Percentiles rank a stretch among this genome's conserved stretches.
These are phyloP conservation scores for Gossypium ekmanianum DNA, from an alignment of 345 rosid species.

Conservation along the genomic window DNA sequence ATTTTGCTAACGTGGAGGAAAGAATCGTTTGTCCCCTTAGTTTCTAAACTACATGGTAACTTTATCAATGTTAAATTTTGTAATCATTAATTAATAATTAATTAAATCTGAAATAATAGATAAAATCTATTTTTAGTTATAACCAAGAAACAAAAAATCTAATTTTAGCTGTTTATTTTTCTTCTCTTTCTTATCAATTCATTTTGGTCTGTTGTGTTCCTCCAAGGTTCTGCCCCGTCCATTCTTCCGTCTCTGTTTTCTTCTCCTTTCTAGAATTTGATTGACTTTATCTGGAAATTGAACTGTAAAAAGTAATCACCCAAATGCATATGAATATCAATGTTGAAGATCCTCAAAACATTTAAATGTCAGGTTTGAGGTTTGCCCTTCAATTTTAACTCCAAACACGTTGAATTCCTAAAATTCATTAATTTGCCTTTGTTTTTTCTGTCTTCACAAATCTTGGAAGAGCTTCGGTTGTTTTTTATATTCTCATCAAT, in stretches of 20 bases:
- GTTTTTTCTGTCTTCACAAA: not conserved
- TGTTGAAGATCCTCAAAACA: not conserved
- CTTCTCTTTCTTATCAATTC: not conserved
- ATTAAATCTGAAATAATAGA: not conserved
- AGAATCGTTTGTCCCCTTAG: no score
- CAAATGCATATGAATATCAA: not conserved
- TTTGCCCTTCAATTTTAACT: constrained; percentile 2
- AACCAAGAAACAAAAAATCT: not conserved
- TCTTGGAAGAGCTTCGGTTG: not conserved
- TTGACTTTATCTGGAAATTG: not conserved
- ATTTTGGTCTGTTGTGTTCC: not conserved
- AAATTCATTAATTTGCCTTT: not conserved
- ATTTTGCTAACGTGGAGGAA: no score
- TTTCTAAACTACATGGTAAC: not conserved
- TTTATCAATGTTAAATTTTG: not conserved
- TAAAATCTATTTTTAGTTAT: not conserved
- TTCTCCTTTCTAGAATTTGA: not conserved
- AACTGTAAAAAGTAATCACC: not conserved
- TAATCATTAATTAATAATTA: not conserved
- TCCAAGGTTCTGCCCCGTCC: not conserved
- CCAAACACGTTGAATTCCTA: not conserved
- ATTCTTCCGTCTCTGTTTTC: not conserved
- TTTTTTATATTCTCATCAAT: not conserved
- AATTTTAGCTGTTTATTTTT: not conserved
- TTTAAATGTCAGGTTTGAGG: constrained; percentile 12